Evolutionary conservation across 352 stramenopile genomes (phyloP), one percentile per base, ranked within the genome.

Genomic region (Saprolegnia diclina): DNA sequence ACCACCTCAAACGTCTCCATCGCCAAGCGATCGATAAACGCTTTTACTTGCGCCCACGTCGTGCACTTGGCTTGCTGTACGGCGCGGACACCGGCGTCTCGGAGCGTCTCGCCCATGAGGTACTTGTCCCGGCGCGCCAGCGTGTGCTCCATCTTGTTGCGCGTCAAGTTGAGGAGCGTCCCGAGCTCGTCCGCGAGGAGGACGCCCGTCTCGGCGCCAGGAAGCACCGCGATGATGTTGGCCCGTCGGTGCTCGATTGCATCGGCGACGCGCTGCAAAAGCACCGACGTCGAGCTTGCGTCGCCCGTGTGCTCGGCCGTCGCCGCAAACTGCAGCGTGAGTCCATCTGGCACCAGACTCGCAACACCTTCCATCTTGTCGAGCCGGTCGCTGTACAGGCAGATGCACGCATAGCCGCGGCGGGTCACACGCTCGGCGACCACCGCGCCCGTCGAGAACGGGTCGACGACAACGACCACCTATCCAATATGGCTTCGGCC

Each of bases 361-460:
- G 85, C 87, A 13, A 92, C 79, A 62, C 79, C 81, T 64, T 94
- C 83, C 53, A 94, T 89, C 70, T 92, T 92, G 65, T 92, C 84
- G 0, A 92, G 73, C 62, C 79, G 80, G 69, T 92, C 82, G 63
- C 84, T 94, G 77, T 94, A 94, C 6, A 94, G 82, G 50, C 87
- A 94, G 56, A 92, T 89, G 67, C 87, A 94, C 40, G 94, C 87
- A 74, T 95, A 98, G 38, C 93, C 94, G 54, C 89, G 82, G 45
- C 80, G 79, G 71, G 87, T 87, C 56, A 97, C 89, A 72, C 94
- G 84, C 56, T 98, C 90, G 21, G 91, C 95, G 14, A 99, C 78
- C 50, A 98, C 81, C 32, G 93, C 96, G 57, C 95, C 96, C 38
- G 95, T 98, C 5, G 90, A 97, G 74, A 98, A 99, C 1, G 96